These are phyloP conservation scores for Boletus albobrunnescens DNA, from an alignment of 1,284 basidiomycete genomes.

Conservation along the genomic window DNA sequence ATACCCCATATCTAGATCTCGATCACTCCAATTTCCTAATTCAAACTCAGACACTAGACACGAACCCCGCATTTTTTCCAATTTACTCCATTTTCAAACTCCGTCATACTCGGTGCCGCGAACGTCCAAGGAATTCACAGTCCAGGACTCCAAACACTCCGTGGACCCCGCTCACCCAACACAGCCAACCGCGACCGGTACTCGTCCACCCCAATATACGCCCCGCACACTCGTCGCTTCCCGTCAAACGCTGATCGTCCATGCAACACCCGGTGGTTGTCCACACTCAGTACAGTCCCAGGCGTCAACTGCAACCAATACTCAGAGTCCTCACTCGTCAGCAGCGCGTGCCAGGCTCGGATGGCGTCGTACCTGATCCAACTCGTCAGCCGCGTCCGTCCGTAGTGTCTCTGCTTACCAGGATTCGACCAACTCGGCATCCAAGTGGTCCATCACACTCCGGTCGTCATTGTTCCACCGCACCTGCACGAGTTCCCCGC, in stretches of 20 bases:
- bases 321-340: constrained; percentile 80
- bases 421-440: constrained; percentile 56
- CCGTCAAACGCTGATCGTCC: constrained; percentile 89
- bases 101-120: constrained; percentile 20
- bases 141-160: constrained; percentile 25
- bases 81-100: constrained; percentile 15
- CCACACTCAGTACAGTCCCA: constrained; percentile 70
- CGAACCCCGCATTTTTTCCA: constrained; percentile 26
- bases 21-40: constrained; percentile 10
- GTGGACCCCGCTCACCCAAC: constrained; percentile 43
- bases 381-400: constrained; percentile 8
- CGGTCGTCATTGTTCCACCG: constrained; percentile 97
- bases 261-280: constrained; percentile 94
- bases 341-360: constrained; percentile 69
- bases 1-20: constrained; percentile 22
- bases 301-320: constrained; percentile 88
- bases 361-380: constrained; percentile 75
- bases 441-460: constrained; percentile 67
- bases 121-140: constrained; percentile 9
- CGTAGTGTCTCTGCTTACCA: constrained; percentile 48
- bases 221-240: constrained; percentile 89
- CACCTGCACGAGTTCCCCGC: constrained; percentile 70
- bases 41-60: constrained; percentile 22
- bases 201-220: constrained; percentile 91
- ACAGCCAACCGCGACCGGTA: constrained; percentile 75